Evolutionary conservation across 495 filamentous ascomycete species (phyloP), one percentile per base, ranked within the genome.

Genomic region (Hypomontagnella monticulosa): DNA sequence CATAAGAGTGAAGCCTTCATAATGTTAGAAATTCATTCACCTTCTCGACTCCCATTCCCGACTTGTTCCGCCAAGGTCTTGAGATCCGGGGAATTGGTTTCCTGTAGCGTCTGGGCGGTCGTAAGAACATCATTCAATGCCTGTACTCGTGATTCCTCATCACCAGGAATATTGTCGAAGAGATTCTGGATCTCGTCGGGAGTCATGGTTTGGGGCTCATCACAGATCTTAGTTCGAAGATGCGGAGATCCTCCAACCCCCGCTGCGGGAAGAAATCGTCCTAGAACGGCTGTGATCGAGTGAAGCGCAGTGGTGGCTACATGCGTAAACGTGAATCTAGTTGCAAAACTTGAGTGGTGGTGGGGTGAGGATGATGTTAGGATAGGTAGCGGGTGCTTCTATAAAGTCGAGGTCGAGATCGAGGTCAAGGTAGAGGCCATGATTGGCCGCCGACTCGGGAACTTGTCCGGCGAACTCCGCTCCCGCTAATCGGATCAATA

Each of bases 31-130:
- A 14, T 41, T 41, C 1, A 77, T 86, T 83, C 69, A 91, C 89
- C 77, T 67, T 89, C 82, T 74, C 89, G 85, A 70, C 89, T 89
- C 10, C 78, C 84, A 73, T 91, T 85, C 1, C 85, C 90, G 38
- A 90, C 67, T 61, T 83, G 79, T 64, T 88, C 86, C 9, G 85
- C 81, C 2, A 85, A 79, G n/a, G 74, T 61, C 15, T 76, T 71
- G 62, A 91, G 71, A 14, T 80, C 78, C 6, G 65, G 37, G 10
- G 71, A 72, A 0, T 60, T 66, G 15, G 73, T 55, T 51, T 75
- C 75, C 34, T 74, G 77, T 1, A 80, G 53, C 20, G 77, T 57
- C 16, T 69, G 69, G 0, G 78, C 61, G 2, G 34, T 56, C 2
- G 55, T 55, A 15, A 77, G 63, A 1, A 79, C 54, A 0, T 61